Percentiles rank a stretch among this genome's conserved stretches.
phyloP scores from a whole-genome alignment of 805 yeast genomes.

The Sugiyamaella qingdaonensis region DNA sequence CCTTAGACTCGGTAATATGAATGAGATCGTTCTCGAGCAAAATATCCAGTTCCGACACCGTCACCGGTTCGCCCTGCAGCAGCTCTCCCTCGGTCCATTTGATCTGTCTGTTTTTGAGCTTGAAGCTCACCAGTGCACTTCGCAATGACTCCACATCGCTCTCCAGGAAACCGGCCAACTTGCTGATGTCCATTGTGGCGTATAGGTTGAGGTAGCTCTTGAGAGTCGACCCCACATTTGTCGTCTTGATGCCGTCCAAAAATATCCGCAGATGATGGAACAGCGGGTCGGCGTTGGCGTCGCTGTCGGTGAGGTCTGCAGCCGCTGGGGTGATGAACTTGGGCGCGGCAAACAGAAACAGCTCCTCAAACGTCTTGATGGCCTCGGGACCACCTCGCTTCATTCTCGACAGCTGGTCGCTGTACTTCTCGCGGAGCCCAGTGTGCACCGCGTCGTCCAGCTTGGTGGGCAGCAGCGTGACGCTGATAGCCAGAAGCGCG shows the following conservation, averaged over 20 bases:
- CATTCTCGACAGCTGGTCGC: constrained; percentile 42
- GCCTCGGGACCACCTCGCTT: constrained; percentile 42
- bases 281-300: constrained; percentile 38
- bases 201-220: constrained; percentile 45
- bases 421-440: constrained; percentile 44
- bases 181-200: constrained; percentile 43
- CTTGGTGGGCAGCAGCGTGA: constrained; percentile 45
- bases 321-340: constrained; percentile 44
- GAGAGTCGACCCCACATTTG: constrained; percentile 39
- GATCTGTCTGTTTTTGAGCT: constrained; percentile 44
- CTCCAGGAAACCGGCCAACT: constrained; percentile 40
- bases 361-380: constrained; percentile 41
- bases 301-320: constrained; percentile 29
- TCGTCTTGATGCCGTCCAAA: constrained; percentile 39
- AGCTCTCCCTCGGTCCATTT: constrained; percentile 41
- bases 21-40: constrained; percentile 39
- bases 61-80: constrained; percentile 39
- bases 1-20: constrained; percentile 43
- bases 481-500: constrained; percentile 44
- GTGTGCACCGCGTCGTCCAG: constrained; percentile 43
- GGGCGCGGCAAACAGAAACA: constrained; percentile 46
- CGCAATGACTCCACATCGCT: constrained; percentile 36
- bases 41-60: constrained; percentile 44
- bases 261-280: constrained; percentile 42
- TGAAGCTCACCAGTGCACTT: constrained; percentile 41